phyloP scores from a whole-genome alignment of 306 rosid species.

The Begonia loranthoides region DNA sequence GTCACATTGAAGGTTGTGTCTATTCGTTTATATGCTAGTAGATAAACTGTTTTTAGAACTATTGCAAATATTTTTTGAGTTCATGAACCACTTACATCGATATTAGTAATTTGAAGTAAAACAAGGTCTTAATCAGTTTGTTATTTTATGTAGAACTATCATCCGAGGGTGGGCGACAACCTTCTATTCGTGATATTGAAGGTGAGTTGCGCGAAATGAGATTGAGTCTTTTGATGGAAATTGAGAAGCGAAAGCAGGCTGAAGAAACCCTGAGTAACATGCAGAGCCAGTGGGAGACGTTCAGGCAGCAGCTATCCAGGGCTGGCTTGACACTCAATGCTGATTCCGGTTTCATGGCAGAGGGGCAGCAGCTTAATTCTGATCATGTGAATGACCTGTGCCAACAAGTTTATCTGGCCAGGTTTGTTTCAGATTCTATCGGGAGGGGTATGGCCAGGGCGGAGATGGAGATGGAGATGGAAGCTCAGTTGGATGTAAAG shows the following conservation, averaged over 20 bases:
- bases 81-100: background rate
- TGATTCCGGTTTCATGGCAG: conserved; percentile 23
- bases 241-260: conserved; percentile 75
- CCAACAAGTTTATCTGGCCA: conserved; percentile 69
- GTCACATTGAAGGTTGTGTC: too few relatives aligned
- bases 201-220: conserved; percentile 61
- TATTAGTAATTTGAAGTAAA: background rate
- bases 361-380: conserved; percentile 28
- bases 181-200: conserved; percentile 27
- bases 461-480: conserved; percentile 73
- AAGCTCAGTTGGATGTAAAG: conserved; percentile 58
- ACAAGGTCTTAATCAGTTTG: conserved; percentile 4
- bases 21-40: too few relatives aligned
- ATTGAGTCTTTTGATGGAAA: conserved; percentile 56
- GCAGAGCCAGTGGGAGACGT: conserved; percentile 58
- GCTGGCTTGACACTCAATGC: conserved; percentile 64
- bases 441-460: conserved; percentile 81
- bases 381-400: conserved; percentile 55
- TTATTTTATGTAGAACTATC: conserved; percentile 43
- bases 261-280: conserved; percentile 58
- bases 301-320: conserved; percentile 44
- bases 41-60: background rate
- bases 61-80: background rate
- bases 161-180: conserved; percentile 40
- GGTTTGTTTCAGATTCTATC: conserved; percentile 62